These are phyloP conservation scores for Inonotus hispidus DNA, from an alignment of 1,284 basidiomycete species.

Conservation along the genomic window DNA sequence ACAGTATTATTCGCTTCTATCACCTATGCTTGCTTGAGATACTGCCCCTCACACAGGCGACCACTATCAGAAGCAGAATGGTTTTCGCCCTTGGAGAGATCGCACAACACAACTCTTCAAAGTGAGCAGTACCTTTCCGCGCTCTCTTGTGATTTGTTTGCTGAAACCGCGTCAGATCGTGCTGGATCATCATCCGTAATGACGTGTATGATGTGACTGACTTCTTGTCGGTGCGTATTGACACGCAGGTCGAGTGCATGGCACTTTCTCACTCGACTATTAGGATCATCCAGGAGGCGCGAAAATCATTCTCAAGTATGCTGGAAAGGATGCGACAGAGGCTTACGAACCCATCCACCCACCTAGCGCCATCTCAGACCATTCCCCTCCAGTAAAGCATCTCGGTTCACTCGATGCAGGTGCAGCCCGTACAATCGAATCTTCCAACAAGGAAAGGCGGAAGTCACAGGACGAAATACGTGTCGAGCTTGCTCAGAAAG, in stretches of 20 bases:
- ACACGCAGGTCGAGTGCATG: background rate
- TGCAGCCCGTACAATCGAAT: conserved; percentile 41
- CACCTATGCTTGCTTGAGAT: background rate
- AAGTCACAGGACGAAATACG: conserved; percentile 70
- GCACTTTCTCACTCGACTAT: background rate
- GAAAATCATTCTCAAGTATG: conserved; percentile 73
- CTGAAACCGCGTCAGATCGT: conserved; percentile 36
- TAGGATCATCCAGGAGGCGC: conserved; percentile 82
- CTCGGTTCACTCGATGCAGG: conserved; percentile 61
- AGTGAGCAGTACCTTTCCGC: conserved; percentile 32
- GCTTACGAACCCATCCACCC: conserved; percentile 74
- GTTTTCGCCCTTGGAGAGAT: conserved; percentile 37
- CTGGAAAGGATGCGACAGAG: conserved; percentile 71
- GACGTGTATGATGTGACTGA: conserved; percentile 82
- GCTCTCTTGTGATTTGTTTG: background rate
- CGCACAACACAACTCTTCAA: conserved; percentile 46
- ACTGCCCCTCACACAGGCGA: background rate
- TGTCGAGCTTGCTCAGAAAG: conserved; percentile 54
- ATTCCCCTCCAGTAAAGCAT: conserved; percentile 61
- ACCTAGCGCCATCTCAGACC: conserved; percentile 61
- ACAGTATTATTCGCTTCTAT: background rate
- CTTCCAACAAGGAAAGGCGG: conserved; percentile 35
- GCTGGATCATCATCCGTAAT: conserved; percentile 84
- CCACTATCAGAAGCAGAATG: background rate
- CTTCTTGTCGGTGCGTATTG: conserved; percentile 56